Evolutionary conservation across 1,284 basidiomycete species (phyloP).

Genomic region (Tilletia horrida): DNA sequence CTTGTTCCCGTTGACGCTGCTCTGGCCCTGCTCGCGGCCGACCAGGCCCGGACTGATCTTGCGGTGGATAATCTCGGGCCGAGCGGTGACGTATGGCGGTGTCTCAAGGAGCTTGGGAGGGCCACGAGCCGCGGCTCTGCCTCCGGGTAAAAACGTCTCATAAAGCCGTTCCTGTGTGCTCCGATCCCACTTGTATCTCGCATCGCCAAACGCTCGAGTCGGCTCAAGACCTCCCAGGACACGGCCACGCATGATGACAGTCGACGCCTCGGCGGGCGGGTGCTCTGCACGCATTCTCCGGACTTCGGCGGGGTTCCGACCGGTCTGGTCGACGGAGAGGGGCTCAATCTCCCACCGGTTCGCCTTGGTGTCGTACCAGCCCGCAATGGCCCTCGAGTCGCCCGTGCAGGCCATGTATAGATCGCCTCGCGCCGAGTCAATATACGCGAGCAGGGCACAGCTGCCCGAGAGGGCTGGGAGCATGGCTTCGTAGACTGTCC

Average conservation of each 20-base stretch:
- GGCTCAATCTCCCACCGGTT: constrained; percentile 80
- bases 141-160: constrained; percentile 54
- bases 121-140: constrained; percentile 31
- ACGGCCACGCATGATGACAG: constrained; percentile 71
- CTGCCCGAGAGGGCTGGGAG: constrained; percentile 48
- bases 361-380: constrained; percentile 65
- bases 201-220: constrained; percentile 88
- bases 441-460: constrained; percentile 52
- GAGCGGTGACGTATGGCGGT: constrained; percentile 87
- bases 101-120: constrained; percentile 47
- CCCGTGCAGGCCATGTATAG: constrained; percentile 73
- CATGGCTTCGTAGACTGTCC: constrained; percentile 49
- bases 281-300: constrained; percentile 79
- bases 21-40: neutral
- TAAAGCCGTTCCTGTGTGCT: constrained; percentile 55
- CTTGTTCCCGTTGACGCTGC: constrained; percentile 21
- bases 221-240: constrained; percentile 85
- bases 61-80: constrained; percentile 62
- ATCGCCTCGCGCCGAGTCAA: constrained; percentile 50
- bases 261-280: constrained; percentile 67
- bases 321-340: constrained; percentile 91
- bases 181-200: constrained; percentile 76
- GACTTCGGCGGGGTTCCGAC: constrained; percentile 79
- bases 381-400: constrained; percentile 91
- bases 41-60: constrained; percentile 56